phyloP scores from a whole-genome alignment of 139 green algal genomes.

The Monoraphidium neglectum region DNA sequence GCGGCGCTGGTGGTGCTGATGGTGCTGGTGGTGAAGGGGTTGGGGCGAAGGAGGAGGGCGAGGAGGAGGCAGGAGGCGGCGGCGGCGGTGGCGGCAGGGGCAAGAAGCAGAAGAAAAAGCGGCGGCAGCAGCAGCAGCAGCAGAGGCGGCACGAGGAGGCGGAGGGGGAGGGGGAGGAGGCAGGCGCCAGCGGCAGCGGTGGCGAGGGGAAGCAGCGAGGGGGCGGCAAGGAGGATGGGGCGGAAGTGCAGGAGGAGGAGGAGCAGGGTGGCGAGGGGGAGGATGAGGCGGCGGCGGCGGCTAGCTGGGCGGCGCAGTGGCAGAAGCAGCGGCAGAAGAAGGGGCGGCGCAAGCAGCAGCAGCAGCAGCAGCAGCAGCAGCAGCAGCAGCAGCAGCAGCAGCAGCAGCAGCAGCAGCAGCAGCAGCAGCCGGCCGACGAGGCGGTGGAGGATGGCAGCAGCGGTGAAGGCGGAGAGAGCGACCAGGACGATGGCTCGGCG shows the following conservation, averaged over 20 bases:
- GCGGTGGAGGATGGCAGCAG: slow-evolving; percentile 23
- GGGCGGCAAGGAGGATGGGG: not conserved
- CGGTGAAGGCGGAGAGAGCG: not conserved
- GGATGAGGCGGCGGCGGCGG: not conserved
- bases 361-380: slow-evolving; percentile 16
- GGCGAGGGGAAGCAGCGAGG: not conserved
- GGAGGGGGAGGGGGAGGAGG: slow-evolving; percentile 2
- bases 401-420: slow-evolving; percentile 20
- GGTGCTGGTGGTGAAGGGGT: not conserved
- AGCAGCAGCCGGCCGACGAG: slow-evolving; percentile 22
- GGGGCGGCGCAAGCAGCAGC: slow-evolving; percentile 1
- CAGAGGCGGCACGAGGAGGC: not conserved
- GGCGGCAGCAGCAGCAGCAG: not conserved
- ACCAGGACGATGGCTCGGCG: not conserved
- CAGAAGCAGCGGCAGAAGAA: slow-evolving; percentile 8
- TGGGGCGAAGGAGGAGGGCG: not conserved
- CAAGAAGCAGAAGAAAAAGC: not conserved
- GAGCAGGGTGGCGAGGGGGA: not conserved
- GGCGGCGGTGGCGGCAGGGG: not conserved
- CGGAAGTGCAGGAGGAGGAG: not conserved
- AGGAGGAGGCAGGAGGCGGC: not conserved
- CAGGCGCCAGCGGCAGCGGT: not conserved
- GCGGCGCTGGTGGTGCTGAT: not conserved
- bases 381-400: not conserved
- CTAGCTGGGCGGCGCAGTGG: not conserved